A percentile compares a stretch with the other conserved stretches of the same genome.
Conservation (phyloP, 306 rosid species). For the Ceratonia siliqua region DNA sequence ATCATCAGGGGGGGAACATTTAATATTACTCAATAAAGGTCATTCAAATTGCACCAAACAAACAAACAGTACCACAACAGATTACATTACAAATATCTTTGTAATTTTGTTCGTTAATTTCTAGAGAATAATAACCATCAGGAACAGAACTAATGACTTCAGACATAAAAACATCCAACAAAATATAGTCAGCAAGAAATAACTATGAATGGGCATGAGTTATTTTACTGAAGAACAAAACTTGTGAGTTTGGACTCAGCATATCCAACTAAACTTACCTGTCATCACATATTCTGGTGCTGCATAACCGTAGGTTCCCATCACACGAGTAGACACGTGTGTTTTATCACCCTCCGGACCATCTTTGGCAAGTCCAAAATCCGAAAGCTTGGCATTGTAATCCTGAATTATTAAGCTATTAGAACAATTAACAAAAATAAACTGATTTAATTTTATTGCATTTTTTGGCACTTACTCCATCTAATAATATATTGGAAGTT, state of each 20-base stretch:
- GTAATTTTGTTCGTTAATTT: background rate
- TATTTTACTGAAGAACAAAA: slow-evolving; percentile 1
- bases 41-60: background rate
- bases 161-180: background rate
- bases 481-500: slow-evolving; percentile 86
- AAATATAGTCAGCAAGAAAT: background rate
- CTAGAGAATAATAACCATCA: background rate
- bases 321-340: slow-evolving; percentile 89
- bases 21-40: background rate
- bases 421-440: slow-evolving; percentile 30
- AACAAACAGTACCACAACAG: background rate
- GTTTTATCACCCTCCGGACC: slow-evolving; percentile 94
- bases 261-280: slow-evolving; percentile 45
- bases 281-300: slow-evolving; percentile 97
- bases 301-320: slow-evolving; percentile 96
- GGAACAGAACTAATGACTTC: background rate
- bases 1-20: background rate
- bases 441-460: background rate
- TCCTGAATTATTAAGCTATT: slow-evolving; percentile 58
- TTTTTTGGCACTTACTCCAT: slow-evolving; percentile 63
- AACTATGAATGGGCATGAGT: background rate
- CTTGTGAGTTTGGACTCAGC: background rate
- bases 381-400: slow-evolving; percentile 86
- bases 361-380: slow-evolving; percentile 95
- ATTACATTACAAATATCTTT: background rate